Conservation (phyloP, 805 yeast genomes). For the Yamadazyma sp. region DNA sequence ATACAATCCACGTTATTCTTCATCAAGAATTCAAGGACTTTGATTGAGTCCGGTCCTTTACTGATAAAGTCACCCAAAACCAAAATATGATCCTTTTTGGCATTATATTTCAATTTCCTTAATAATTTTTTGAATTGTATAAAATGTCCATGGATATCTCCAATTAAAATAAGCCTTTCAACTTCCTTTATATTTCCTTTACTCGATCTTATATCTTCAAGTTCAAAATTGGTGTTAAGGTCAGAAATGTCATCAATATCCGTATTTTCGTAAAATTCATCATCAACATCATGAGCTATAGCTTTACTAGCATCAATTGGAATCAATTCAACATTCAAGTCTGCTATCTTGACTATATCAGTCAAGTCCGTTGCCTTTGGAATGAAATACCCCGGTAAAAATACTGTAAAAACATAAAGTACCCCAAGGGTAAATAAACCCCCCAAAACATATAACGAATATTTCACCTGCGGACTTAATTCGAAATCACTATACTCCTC, state of each 20-base stretch:
- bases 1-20: conserved; percentile 64
- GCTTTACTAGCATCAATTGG: conserved; percentile 17
- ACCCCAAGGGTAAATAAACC: conserved; percentile 11
- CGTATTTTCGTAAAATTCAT: background rate
- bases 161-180: conserved; percentile 64
- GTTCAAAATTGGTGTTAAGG: background rate
- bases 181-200: conserved; percentile 8
- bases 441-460: conserved; percentile 13
- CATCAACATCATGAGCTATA: background rate
- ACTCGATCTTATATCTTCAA: background rate
- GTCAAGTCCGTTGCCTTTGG: conserved; percentile 28
- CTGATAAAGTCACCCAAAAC: conserved; percentile 82
- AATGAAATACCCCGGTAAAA: conserved; percentile 31
- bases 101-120: conserved; percentile 44
- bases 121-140: conserved; percentile 53
- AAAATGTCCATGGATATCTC: conserved; percentile 86
- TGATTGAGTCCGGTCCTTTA: conserved; percentile 76
- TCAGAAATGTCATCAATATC: conserved; percentile 12
- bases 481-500: conserved; percentile 15
- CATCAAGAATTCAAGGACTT: conserved; percentile 63
- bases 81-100: conserved; percentile 54
- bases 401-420: conserved; percentile 30
- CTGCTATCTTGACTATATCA: conserved; percentile 23
- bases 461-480: conserved; percentile 14
- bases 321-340: conserved; percentile 20